Percentiles rank a stretch among this genome's conserved stretches.
Evolutionary conservation across 805 yeast genomes (phyloP).

Genomic region (Torulaspora quercuum): DNA sequence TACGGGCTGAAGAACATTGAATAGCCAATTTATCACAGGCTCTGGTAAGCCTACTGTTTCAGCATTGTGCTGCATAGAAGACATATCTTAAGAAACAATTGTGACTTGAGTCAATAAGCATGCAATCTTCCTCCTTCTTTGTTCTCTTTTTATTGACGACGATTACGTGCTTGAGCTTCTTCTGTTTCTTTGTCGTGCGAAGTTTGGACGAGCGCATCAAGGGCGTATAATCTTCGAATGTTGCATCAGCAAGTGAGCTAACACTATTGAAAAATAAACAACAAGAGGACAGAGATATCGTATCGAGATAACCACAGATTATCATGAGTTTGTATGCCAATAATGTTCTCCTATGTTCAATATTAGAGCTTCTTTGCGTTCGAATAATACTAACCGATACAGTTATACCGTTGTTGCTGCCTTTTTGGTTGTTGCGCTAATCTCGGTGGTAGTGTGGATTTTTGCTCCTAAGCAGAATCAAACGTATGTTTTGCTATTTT

Average conservation of each 20-base stretch:
- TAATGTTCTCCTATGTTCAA: too few species aligned
- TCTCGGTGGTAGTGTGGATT: constrained; percentile 72
- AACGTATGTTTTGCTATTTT: constrained; percentile 46
- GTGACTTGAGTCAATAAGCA: too few species aligned
- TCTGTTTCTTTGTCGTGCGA: too few species aligned
- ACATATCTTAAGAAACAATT: constrained; percentile 3
- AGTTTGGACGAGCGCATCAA: constrained; percentile 3
- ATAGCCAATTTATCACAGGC: constrained; percentile 53
- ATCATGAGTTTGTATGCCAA: constrained; percentile 23
- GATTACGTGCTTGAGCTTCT: too few species aligned
- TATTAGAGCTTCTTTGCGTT: not conserved
- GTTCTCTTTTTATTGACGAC: constrained; percentile 2
- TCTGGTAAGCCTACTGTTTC: constrained; percentile 9
- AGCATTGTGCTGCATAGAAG: not conserved
- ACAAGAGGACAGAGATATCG: constrained; percentile 2
- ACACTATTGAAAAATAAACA: constrained; percentile 1
- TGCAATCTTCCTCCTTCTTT: not conserved
- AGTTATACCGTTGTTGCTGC: constrained; percentile 72
- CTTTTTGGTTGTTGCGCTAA: constrained; percentile 53
- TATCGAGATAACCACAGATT: not conserved
- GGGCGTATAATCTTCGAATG: constrained; percentile 8
- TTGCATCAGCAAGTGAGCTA: constrained; percentile 5
- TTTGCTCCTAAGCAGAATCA: constrained; percentile 80
- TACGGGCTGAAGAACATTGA: constrained; percentile 51
- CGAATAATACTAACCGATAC: constrained; percentile 13